Evolutionary conservation across 306 rosid genomes (phyloP).

Genomic region (Pueraria montana): DNA sequence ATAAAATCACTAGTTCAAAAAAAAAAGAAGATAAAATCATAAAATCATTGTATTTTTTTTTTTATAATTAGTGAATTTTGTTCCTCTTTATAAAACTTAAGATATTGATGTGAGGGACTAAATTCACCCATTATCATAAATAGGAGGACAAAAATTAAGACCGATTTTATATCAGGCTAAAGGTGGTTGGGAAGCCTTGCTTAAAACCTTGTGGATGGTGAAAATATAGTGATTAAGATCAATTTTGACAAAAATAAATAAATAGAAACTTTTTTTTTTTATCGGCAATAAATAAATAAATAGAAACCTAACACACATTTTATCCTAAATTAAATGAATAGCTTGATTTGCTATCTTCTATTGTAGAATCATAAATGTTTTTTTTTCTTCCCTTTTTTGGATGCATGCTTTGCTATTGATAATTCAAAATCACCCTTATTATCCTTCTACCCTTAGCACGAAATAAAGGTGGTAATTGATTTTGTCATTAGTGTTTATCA

Average conservation of each 20-base stretch:
- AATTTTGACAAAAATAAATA: background rate
- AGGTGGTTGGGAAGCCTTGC: no score
- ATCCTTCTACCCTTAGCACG: no score
- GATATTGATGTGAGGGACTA: background rate
- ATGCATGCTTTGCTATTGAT: background rate
- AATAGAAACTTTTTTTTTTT: no score
- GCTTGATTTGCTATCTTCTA: background rate
- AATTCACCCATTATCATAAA: background rate
- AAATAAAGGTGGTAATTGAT: no score
- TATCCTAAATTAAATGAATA: slow-evolving; percentile 27
- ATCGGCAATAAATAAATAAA: no score
- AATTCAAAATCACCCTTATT: no score
- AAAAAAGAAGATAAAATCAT: no score
- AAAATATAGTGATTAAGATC: background rate
- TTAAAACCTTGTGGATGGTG: no score
- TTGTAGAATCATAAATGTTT: background rate
- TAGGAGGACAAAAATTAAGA: background rate
- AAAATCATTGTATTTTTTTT: background rate
- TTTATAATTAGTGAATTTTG: background rate
- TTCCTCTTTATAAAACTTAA: background rate
- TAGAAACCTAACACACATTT: background rate
- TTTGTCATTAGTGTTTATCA: no score
- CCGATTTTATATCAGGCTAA: no score
- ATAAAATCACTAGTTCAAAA: no score
- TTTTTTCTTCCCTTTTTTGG: background rate